Evolutionary conservation across 352 stramenopile species (phyloP).

Genomic region (Globisporangium middletonii): DNA sequence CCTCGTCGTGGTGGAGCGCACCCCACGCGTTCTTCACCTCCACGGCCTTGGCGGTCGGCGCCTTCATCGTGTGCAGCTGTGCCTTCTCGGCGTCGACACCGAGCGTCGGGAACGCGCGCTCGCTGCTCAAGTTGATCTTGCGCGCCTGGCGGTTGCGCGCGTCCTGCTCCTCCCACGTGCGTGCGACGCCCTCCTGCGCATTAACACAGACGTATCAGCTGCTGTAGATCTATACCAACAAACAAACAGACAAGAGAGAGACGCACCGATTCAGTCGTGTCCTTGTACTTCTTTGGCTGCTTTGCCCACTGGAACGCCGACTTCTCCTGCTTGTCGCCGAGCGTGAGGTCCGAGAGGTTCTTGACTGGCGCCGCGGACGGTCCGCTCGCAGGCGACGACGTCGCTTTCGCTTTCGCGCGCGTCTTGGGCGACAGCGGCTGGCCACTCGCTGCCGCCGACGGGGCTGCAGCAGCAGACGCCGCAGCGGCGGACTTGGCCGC

Average conservation of each 20-base stretch:
- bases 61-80: constrained; percentile 64
- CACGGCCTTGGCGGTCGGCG: constrained; percentile 45
- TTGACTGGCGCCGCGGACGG: constrained; percentile 26
- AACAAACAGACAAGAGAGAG: not conserved
- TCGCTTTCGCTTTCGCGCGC: constrained; percentile 13
- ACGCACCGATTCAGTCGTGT: constrained; percentile 33
- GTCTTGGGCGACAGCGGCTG: constrained; percentile 1
- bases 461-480: not conserved
- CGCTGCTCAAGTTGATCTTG: constrained; percentile 64
- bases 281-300: constrained; percentile 85
- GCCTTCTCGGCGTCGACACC: constrained; percentile 40
- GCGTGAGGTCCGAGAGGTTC: constrained; percentile 53
- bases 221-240: too few relatives aligned
- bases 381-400: constrained; percentile 13
- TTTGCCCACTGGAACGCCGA: constrained; percentile 71
- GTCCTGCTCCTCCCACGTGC: constrained; percentile 70
- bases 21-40: constrained; percentile 72
- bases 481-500: constrained; percentile 13
- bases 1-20: constrained; percentile 55
- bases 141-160: constrained; percentile 52
- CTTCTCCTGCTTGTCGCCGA: constrained; percentile 53
- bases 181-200: constrained; percentile 40
- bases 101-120: constrained; percentile 73
- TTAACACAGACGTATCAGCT: not conserved
- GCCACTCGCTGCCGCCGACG: constrained; percentile 4